Percentiles rank a stretch among this genome's conserved stretches.
phyloP scores from a whole-genome alignment of 208 protist species.

The Acanthamoeba castellanii region DNA sequence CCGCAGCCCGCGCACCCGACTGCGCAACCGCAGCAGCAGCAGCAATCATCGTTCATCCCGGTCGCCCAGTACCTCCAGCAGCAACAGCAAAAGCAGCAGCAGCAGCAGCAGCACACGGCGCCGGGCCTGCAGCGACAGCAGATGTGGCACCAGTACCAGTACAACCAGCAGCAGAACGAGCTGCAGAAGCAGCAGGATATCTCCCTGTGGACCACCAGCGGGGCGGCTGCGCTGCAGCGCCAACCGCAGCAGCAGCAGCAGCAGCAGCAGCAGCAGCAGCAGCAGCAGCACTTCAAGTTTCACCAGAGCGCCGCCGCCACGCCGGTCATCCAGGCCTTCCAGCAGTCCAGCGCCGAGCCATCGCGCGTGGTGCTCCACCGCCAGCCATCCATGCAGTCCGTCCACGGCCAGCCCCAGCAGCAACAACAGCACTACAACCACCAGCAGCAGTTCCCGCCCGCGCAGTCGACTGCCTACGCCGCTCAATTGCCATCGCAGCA shows the following conservation, averaged over 20 bases:
- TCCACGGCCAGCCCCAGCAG: not conserved
- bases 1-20: not conserved
- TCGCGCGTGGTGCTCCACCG: constrained; percentile 36
- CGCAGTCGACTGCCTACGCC: not conserved
- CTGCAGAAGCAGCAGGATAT: too few species aligned
- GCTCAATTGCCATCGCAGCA: not conserved
- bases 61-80: not conserved
- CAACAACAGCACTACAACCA: not conserved
- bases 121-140: not conserved
- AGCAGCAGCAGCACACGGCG: not conserved
- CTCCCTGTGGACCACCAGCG: too few species aligned
- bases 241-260: not conserved
- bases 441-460: not conserved
- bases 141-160: not conserved
- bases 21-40: not conserved
- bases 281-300: not conserved
- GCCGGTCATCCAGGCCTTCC: not conserved
- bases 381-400: not conserved
- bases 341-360: not conserved
- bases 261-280: not conserved
- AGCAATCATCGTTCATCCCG: not conserved
- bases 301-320: not conserved
- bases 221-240: not conserved
- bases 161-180: not conserved
- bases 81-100: not conserved